Evolutionary conservation across 495 filamentous ascomycete genomes (phyloP).

Genomic region (Aspergillus steynii): DNA sequence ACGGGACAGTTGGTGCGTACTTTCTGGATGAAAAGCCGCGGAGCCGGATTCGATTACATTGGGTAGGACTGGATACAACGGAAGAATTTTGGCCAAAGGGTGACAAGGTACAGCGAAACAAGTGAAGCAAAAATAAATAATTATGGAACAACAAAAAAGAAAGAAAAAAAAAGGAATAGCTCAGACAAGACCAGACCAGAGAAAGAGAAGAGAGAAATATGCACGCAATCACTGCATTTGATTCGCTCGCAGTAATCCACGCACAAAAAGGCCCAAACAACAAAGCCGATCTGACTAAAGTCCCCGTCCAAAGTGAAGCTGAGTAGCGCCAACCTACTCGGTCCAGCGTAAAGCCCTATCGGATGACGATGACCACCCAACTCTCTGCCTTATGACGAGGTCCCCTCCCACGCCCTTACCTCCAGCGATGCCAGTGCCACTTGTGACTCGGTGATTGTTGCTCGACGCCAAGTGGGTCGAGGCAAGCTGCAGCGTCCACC

Average conservation of each 20-base stretch:
- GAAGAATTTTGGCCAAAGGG: neutral
- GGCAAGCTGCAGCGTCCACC: conserved; percentile 10
- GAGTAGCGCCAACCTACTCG: too few relatives aligned
- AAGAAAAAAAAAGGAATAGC: neutral
- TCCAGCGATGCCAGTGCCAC: neutral
- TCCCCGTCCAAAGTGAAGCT: conserved; percentile 14
- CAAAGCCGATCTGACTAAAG: neutral
- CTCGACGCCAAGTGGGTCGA: conserved; percentile 13
- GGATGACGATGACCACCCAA: too few relatives aligned
- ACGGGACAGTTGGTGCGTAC: conserved; percentile 63
- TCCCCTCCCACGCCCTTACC: neutral
- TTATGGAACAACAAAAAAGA: conserved; percentile 1
- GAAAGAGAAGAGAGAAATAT: neutral
- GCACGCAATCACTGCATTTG: neutral
- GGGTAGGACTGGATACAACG: conserved; percentile 20
- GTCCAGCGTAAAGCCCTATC: too few relatives aligned
- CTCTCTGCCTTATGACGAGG: neutral
- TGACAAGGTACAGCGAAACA: neutral
- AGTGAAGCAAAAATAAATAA: neutral
- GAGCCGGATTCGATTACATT: conserved; percentile 65
- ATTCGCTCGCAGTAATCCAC: neutral
- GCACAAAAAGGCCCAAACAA: neutral
- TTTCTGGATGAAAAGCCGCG: conserved; percentile 72
- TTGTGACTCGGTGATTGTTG: neutral
- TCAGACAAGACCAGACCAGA: conserved; percentile 1